Conservation (phyloP, 768 basidiomycete genomes). For the Auricularia heimuer region DNA sequence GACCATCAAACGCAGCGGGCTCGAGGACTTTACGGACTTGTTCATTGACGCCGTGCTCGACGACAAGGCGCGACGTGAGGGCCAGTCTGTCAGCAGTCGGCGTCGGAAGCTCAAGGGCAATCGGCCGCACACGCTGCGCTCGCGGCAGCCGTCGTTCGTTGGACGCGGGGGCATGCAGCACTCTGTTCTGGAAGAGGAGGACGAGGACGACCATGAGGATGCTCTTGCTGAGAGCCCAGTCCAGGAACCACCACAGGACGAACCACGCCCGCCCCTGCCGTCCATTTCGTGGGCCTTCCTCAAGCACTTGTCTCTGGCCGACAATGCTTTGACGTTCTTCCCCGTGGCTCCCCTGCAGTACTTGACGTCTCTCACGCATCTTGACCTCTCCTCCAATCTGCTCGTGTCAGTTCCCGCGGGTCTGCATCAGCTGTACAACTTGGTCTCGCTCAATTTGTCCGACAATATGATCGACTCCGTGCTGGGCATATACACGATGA, state of each 20-base stretch:
- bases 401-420: constrained; percentile 80
- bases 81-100: constrained; percentile 38
- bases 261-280: constrained; percentile 34
- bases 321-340: constrained; percentile 74
- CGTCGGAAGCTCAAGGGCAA: constrained; percentile 29
- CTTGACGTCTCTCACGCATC: constrained; percentile 65
- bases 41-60: constrained; percentile 70
- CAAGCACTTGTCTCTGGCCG: constrained; percentile 63
- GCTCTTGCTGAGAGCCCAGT: constrained; percentile 13
- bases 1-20: constrained; percentile 66
- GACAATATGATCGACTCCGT: constrained; percentile 98
- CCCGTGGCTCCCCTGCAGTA: constrained; percentile 56
- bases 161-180: constrained; percentile 40
- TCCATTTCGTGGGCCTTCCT: constrained; percentile 66
- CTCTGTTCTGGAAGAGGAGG: constrained; percentile 45
- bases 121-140: constrained; percentile 12
- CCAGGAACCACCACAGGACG: constrained; percentile 8
- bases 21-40: constrained; percentile 72
- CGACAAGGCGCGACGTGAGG: constrained; percentile 57
- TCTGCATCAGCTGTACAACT: constrained; percentile 62
- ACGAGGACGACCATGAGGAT: constrained; percentile 18
- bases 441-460: constrained; percentile 86
- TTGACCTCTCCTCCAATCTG: constrained; percentile 87
- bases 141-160: constrained; percentile 37
- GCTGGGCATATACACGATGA: constrained; percentile 70